Evolutionary conservation across 192 early-diverging fungal species (phyloP).

Genomic region (Coemansia sp.): DNA sequence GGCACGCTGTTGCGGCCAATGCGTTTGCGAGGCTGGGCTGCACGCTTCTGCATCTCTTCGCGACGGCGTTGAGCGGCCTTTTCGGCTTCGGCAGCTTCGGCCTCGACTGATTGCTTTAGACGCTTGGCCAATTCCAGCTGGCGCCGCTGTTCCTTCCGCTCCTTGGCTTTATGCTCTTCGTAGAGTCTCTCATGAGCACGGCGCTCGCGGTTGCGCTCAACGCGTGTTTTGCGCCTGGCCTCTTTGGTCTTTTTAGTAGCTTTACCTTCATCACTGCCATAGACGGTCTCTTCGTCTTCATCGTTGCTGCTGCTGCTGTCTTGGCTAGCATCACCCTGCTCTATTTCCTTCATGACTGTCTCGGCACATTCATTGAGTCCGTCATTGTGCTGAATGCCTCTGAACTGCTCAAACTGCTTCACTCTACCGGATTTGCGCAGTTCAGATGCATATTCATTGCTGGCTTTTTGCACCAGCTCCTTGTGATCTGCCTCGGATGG

Average conservation of each 20-base stretch:
- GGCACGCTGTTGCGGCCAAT: constrained; percentile 37
- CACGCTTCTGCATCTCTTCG: constrained; percentile 27
- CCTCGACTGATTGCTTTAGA: constrained; percentile 52
- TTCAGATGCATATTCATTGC: constrained; percentile 56
- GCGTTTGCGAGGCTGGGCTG: constrained; percentile 25
- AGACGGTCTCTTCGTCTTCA: constrained; percentile 17
- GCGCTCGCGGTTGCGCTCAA: constrained; percentile 58
- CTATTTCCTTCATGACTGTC: constrained; percentile 27
- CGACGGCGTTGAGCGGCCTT: constrained; percentile 23
- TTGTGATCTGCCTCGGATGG: constrained; percentile 81
- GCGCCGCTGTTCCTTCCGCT: constrained; percentile 47
- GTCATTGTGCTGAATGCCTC: constrained; percentile 13
- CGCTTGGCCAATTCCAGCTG: constrained; percentile 55
- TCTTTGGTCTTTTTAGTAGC: constrained; percentile 20
- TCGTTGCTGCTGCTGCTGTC: constrained; percentile 8
- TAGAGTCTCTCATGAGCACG: constrained; percentile 35
- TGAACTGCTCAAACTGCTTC: constrained; percentile 11
- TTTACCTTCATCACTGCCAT: constrained; percentile 16
- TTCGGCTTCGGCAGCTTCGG: constrained; percentile 28
- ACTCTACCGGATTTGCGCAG: constrained; percentile 22
- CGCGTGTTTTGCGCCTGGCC: constrained; percentile 58
- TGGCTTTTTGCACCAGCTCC: constrained; percentile 59
- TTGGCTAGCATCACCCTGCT: constrained; percentile 19
- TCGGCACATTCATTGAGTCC: constrained; percentile 30
- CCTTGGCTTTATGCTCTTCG: constrained; percentile 41